Evolutionary conservation across 2,329 filamentous ascomycete species (phyloP).

Genomic region (Periconia sp.): DNA sequence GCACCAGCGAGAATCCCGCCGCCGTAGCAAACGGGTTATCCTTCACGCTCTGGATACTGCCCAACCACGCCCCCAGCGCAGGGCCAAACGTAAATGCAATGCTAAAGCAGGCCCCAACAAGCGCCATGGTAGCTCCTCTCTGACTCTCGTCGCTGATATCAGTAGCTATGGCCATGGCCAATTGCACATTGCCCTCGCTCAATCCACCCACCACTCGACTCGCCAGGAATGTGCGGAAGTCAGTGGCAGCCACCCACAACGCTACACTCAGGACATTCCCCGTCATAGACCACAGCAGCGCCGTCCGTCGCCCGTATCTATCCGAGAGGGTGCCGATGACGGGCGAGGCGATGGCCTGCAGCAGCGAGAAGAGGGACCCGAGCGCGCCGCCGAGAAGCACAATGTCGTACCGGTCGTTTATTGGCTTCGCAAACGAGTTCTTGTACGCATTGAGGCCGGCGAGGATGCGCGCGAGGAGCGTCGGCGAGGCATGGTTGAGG

Average conservation of each 20-base stretch:
- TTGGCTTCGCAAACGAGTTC: slow-evolving; percentile 86
- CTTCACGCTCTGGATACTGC: slow-evolving; percentile 75
- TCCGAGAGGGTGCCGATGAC: slow-evolving; percentile 90
- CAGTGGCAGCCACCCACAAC: slow-evolving; percentile 90
- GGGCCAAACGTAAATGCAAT: slow-evolving; percentile 97
- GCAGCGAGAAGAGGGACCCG: slow-evolving; percentile 89
- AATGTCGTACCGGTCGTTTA: slow-evolving; percentile 96
- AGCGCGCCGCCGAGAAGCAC: slow-evolving; percentile 92
- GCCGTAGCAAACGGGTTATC: slow-evolving; percentile 94
- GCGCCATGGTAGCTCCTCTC: slow-evolving; percentile 90
- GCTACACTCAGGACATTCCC: slow-evolving; percentile 94
- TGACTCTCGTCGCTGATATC: slow-evolving; percentile 89
- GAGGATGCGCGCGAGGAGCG: slow-evolving; percentile 79
- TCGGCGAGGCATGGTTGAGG: slow-evolving; percentile 56
- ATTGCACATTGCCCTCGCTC: slow-evolving; percentile 95
- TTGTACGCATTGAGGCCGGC: slow-evolving; percentile 92
- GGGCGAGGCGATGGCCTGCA: slow-evolving; percentile 91
- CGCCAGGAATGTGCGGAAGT: slow-evolving; percentile 96
- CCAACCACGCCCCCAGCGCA: slow-evolving; percentile 85
- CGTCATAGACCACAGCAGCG: slow-evolving; percentile 87
- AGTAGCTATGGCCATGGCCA: slow-evolving; percentile 94
- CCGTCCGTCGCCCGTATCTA: slow-evolving; percentile 82
- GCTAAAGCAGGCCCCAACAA: slow-evolving; percentile 95
- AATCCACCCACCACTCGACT: slow-evolving; percentile 90
- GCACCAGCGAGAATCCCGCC: slow-evolving; percentile 81